phyloP scores from a whole-genome alignment of 805 yeast genomes.

The Geotrichum ghanense region DNA sequence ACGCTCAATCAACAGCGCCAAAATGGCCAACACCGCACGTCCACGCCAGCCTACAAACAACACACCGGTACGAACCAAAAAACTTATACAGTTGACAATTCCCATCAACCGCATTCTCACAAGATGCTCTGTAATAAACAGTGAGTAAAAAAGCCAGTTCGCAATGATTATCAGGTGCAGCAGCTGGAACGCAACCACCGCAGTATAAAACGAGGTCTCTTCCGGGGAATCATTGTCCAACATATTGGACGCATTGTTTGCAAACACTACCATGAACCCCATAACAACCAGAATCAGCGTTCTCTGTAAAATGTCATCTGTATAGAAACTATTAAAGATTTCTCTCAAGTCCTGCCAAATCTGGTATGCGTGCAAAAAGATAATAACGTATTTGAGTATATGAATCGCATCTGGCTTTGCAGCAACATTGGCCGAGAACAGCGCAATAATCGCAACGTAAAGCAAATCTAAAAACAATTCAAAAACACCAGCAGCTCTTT shows the following conservation, averaged over 20 bases:
- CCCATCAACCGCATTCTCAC: conserved; percentile 36
- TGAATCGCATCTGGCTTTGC: conserved; percentile 38
- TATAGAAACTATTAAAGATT: conserved; percentile 51
- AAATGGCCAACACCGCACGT: conserved; percentile 30
- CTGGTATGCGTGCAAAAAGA: conserved; percentile 49
- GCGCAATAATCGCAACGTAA: conserved; percentile 54
- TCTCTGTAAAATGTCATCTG: conserved; percentile 47
- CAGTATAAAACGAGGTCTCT: conserved; percentile 9
- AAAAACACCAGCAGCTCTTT: conserved; percentile 38
- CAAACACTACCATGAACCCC: conserved; percentile 37
- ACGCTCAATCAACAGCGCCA: conserved; percentile 29
- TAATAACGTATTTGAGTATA: conserved; percentile 36
- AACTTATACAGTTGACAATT: conserved; percentile 19
- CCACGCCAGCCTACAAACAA: conserved; percentile 38
- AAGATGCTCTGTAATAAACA: conserved; percentile 34
- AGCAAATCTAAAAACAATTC: conserved; percentile 53
- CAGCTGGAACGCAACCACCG: conserved; percentile 37
- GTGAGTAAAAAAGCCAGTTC: conserved; percentile 30
- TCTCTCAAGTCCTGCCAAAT: conserved; percentile 58
- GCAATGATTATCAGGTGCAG: conserved; percentile 33
- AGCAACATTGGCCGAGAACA: conserved; percentile 42
- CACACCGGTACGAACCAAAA: conserved; percentile 31
- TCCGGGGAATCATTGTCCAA: conserved; percentile 26
- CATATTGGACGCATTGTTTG: conserved; percentile 35
- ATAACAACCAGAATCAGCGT: conserved; percentile 42